Percentiles rank a stretch among this genome's conserved stretches.
These are phyloP conservation scores for Prosopis cineraria DNA, from an alignment of 306 rosid species.

Conservation along the genomic window DNA sequence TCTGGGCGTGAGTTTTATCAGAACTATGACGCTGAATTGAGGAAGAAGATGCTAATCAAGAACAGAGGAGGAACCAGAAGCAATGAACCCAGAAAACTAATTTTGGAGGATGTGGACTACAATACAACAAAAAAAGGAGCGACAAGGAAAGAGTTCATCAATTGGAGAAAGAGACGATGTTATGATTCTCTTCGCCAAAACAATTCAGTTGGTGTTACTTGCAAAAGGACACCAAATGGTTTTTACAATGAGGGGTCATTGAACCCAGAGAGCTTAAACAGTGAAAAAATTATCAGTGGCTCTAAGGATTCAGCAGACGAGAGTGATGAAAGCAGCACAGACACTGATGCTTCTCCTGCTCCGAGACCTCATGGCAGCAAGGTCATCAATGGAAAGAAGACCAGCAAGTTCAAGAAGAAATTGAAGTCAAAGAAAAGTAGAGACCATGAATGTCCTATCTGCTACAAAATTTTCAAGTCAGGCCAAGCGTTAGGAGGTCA, in stretches of 20 bases:
- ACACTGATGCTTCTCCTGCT: constrained; percentile 45
- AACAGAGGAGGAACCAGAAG: constrained; percentile 30
- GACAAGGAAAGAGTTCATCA: constrained; percentile 34
- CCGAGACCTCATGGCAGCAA: constrained; percentile 40
- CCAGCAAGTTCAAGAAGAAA: constrained; percentile 49
- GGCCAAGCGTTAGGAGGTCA: constrained; percentile 99
- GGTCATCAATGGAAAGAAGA: constrained; percentile 30
- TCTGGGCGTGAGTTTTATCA: constrained; percentile 38
- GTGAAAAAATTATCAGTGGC: constrained; percentile 2
- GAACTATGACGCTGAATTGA: constrained; percentile 38
- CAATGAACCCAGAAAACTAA: constrained; percentile 45
- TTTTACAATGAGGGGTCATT: constrained; percentile 27
- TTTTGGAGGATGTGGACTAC: constrained; percentile 40
- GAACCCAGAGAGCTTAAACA: background rate
- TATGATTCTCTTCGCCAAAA: constrained; percentile 46
- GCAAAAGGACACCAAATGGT: constrained; percentile 30
- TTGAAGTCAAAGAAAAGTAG: constrained; percentile 64
- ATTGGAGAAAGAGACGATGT: constrained; percentile 47
- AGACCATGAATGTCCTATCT: constrained; percentile 86
- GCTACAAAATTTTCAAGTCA: constrained; percentile 76
- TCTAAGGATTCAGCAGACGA: constrained; percentile 55
- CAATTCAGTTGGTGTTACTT: constrained; percentile 33
- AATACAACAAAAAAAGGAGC: constrained; percentile 33
- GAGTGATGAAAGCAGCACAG: constrained; percentile 71
- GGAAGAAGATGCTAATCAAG: constrained; percentile 9